A percentile compares a stretch with the other conserved stretches of the same genome.
Evolutionary conservation across 2,329 filamentous ascomycete species (phyloP).

Genomic region (Epichloe aotearoae): DNA sequence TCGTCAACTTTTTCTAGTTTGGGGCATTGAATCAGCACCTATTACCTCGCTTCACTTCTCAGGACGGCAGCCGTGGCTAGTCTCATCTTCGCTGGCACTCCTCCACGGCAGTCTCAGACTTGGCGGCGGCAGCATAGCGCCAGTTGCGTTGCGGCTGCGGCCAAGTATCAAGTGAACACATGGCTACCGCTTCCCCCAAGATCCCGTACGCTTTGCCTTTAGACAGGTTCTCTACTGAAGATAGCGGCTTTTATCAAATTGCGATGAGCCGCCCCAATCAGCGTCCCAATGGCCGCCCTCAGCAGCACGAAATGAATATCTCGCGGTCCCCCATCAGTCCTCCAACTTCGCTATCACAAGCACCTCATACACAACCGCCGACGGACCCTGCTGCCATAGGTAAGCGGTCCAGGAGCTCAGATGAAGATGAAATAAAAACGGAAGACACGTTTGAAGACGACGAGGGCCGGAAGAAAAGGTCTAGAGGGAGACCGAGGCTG

Average conservation of each 20-base stretch:
- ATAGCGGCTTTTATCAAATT: not conserved
- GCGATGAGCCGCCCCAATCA: not conserved
- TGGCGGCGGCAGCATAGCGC: not conserved
- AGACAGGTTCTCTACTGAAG: not conserved
- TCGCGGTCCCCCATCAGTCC: not conserved
- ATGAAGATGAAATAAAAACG: not conserved
- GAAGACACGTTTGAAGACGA: slow-evolving; percentile 22
- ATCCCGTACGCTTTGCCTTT: not conserved
- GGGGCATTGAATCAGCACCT: too few relatives aligned
- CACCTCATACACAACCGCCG: not conserved
- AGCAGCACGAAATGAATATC: not conserved
- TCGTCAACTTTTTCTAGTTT: too few relatives aligned
- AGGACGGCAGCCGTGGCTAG: too few relatives aligned
- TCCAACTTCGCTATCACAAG: not conserved
- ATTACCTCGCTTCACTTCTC: not conserved
- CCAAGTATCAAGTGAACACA: not conserved
- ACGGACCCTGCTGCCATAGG: not conserved
- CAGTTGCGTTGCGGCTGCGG: not conserved
- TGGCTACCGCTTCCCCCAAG: not conserved
- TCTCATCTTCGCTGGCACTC: too few relatives aligned
- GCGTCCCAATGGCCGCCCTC: not conserved
- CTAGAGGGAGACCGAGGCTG: slow-evolving; percentile 60
- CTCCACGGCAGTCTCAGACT: not conserved
- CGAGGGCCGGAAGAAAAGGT: slow-evolving; percentile 39
- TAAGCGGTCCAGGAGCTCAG: slow-evolving; percentile 10